Evolutionary conservation across 2,329 filamentous ascomycete species (phyloP).

Genomic region (Trichoderma hamatum): DNA sequence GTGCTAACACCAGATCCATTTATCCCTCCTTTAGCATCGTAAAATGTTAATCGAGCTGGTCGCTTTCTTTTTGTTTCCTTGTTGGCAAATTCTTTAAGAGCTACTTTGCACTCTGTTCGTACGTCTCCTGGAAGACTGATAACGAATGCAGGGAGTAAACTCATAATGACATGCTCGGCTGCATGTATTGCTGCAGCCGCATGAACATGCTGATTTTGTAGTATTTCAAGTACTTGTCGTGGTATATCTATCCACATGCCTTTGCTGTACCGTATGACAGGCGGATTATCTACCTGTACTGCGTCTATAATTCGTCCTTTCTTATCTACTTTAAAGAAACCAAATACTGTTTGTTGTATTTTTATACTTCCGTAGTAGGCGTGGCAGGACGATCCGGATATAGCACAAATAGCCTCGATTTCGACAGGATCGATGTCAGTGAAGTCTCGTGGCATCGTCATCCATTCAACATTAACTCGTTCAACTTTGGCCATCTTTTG

Average conservation of each 20-base stretch:
- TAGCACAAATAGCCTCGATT: slow-evolving; percentile 81
- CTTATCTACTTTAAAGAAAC: slow-evolving; percentile 96
- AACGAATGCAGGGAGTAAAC: slow-evolving; percentile 86
- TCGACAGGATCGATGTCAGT: slow-evolving; percentile 94
- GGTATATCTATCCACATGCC: slow-evolving; percentile 97
- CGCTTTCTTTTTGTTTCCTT: slow-evolving; percentile 72
- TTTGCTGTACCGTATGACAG: slow-evolving; percentile 80
- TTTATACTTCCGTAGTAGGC: slow-evolving; percentile 87
- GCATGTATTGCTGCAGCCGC: slow-evolving; percentile 90
- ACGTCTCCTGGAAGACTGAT: slow-evolving; percentile 89
- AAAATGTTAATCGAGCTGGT: slow-evolving; percentile 87
- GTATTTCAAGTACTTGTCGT: slow-evolving; percentile 73
- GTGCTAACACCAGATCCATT: slow-evolving; percentile 83
- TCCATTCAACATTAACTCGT: slow-evolving; percentile 91
- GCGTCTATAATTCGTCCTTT: slow-evolving; percentile 85
- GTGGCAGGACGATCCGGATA: slow-evolving; percentile 62
- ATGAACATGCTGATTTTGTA: slow-evolving; percentile 72
- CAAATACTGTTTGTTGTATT: slow-evolving; percentile 87
- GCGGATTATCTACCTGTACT: slow-evolving; percentile 89
- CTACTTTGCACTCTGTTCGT: slow-evolving; percentile 89
- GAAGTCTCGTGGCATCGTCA: slow-evolving; percentile 86
- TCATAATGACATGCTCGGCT: slow-evolving; percentile 87
- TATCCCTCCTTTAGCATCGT: slow-evolving; percentile 88
- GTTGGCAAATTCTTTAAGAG: slow-evolving; percentile 82
- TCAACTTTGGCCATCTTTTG: slow-evolving; percentile 84